phyloP scores from a whole-genome alignment of 352 stramenopile genomes.

The Aphanomyces cochlioides region DNA sequence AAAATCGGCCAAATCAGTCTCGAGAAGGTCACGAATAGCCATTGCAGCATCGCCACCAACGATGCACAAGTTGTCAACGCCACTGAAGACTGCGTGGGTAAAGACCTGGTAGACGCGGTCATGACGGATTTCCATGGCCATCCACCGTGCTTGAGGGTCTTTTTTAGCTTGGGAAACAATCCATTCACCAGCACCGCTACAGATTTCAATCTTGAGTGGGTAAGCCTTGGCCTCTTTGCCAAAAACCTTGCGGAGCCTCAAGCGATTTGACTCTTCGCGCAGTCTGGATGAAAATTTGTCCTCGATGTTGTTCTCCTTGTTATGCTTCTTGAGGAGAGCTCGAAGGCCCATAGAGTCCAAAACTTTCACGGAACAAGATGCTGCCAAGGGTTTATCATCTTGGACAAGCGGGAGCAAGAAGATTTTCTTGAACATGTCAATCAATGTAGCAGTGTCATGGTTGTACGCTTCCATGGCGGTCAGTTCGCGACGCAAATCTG shows the following conservation, averaged over 20 bases:
- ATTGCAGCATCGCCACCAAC: constrained; percentile 24
- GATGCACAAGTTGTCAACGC: constrained; percentile 27
- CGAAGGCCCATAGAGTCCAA: constrained; percentile 27
- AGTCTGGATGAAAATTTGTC: neutral
- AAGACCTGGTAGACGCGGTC: constrained; percentile 34
- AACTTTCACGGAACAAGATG: neutral
- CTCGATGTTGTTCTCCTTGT: neutral
- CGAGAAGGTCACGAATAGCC: constrained; percentile 3
- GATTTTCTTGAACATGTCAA: constrained; percentile 23
- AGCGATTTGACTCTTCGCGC: neutral
- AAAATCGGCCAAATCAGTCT: constrained; percentile 1
- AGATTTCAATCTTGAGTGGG: constrained; percentile 33
- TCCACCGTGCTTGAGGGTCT: constrained; percentile 15
- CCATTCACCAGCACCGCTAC: constrained; percentile 33
- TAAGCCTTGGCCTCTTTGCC: constrained; percentile 20
- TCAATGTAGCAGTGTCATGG: neutral
- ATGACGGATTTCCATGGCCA: constrained; percentile 30
- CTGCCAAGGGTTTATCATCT: neutral
- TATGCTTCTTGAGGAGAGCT: constrained; percentile 24
- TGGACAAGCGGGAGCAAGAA: constrained; percentile 12
- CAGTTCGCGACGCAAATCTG: constrained; percentile 19
- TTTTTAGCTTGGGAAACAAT: constrained; percentile 24
- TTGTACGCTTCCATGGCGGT: constrained; percentile 11
- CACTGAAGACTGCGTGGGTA: constrained; percentile 13
- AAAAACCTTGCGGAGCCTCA: constrained; percentile 25